Base-by-base conservation (phyloP, 208 protist genomes). In the Zelonia costaricensis region DNA sequence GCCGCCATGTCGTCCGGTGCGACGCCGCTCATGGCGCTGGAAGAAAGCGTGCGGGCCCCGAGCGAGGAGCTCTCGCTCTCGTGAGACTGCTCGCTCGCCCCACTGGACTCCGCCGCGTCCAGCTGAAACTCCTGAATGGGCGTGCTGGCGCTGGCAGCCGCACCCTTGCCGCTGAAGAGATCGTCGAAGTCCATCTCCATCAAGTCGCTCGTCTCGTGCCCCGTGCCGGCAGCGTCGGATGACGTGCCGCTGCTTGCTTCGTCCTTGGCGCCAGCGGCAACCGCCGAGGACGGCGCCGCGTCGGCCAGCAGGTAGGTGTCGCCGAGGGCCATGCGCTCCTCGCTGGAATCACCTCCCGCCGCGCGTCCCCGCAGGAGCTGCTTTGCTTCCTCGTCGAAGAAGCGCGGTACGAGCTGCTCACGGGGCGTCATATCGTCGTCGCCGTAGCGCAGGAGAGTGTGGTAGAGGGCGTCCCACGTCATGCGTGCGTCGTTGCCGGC, bases 381-480 rank as follows among this genome's bases (percentile, higher is more conserved):
- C 44, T 87, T 90, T 27, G 86, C 90, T 49, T 89, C 87, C 28
- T 71, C 81, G 47, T 95, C 86, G 54, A 95, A 95, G 59, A 95
- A 95, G 59, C 85, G 84, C 22, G 85, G 75, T 0, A 95, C 70
- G 7, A 96, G 86, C 76, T 96, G 91, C 66, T 96, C 79, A 8
- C 84, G 85, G 42, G 91, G 88, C n/a, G 78, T 86, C 45, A 96
- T 66, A 35, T 84, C 81, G 40, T 94, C 88, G 51, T 94, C 88
- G 47, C 91, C 88, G 73, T 96, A 96, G 15, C 91, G 78, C 22
- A 88, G 69, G 46, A 96, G 66, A 18, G 91, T 96, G 71, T 96
- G 88, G 57, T 92, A 90, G 18, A 94, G 66, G 9, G 81, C 86
- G 61, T 96, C 91, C 86, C 88, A 96, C 22, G 91, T 96, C 83